Conservation (phyloP, 2,329 filamentous ascomycete genomes). For the Penicillium paneum region DNA sequence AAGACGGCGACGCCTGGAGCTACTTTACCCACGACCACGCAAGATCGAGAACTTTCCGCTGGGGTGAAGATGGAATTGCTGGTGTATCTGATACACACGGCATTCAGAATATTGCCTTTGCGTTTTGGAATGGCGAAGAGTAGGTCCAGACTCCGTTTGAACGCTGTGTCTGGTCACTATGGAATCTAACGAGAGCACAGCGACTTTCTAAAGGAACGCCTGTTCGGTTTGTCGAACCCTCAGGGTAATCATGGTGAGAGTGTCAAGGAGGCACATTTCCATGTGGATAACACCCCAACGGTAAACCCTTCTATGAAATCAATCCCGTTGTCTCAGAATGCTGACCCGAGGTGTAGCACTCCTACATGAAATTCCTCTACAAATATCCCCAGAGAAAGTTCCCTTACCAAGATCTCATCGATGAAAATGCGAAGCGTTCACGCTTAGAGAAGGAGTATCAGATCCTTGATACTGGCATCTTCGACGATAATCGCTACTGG, state of each 20-base stretch:
- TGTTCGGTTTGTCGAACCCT: constrained; percentile 92
- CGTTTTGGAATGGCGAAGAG: constrained; percentile 98
- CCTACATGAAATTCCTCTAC: constrained; percentile 98
- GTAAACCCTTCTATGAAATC: constrained; percentile 35
- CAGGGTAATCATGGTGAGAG: constrained; percentile 97
- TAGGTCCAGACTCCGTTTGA: constrained; percentile 43
- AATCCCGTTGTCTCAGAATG: background rate
- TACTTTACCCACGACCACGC: constrained; percentile 94
- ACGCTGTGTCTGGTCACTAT: background rate
- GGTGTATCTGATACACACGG: constrained; percentile 93
- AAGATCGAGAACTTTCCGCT: constrained; percentile 81
- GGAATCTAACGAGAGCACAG: constrained; percentile 44
- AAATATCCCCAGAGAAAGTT: constrained; percentile 93
- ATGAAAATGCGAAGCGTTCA: constrained; percentile 75
- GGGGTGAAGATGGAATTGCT: constrained; percentile 96
- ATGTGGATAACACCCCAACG: constrained; percentile 87
- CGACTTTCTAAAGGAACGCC: constrained; percentile 87
- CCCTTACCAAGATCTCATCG: constrained; percentile 82
- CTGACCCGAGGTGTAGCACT: constrained; percentile 60
- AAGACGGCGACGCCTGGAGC: constrained; percentile 90
- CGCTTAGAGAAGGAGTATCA: constrained; percentile 86
- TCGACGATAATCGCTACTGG: constrained; percentile 89
- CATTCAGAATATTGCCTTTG: constrained; percentile 86
- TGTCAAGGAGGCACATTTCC: constrained; percentile 94
- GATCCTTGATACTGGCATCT: constrained; percentile 81